Base-by-base conservation (phyloP, 2,329 filamentous ascomycete genomes). In the Ceratocystis smalleyi region DNA sequence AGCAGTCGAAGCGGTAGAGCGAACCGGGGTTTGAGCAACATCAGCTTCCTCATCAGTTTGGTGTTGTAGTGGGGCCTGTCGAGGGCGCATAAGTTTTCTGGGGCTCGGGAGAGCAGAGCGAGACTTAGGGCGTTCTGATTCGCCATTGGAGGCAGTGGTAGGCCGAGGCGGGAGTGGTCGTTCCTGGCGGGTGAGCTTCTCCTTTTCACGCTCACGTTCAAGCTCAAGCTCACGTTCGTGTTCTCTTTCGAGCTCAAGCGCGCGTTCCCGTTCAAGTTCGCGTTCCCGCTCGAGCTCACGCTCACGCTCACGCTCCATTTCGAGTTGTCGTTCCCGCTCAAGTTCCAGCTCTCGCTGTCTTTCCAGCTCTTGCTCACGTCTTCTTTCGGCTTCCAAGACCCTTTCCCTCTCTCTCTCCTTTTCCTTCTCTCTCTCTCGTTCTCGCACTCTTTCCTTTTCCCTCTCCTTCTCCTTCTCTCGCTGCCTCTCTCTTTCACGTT, bases 11-110 rank as follows among this genome's bases (percentile, higher is more conserved):
- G 63, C 57, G 1, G 43, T 59, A 5, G 63, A 59, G 24, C 59
- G 63, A 12, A n/a, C 61, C 17, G 61, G 62, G 6, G 77, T 80
- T 66, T 85, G 83, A 3, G 72, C 68, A 79, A 85, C 84, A 4
- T 84, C 82, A 3, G 77, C 69, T 68, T 84, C 81, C 8, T 73
- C 71, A 5, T 76, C 76, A 65, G 77, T 77, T 1, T 62, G 68
- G 27, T 74, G 73, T 1, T 69, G 68, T 67, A 77, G 77, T 5
- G 24, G 43, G 0, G 70, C 72, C 69, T 79, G 83, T 54, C 78
- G 78, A 1, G 83, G 82, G 68, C 81, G 65, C 62, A 64, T 61
- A 10, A 60, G 24, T 24, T 66, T 66, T 62, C 60, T 64, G 6
- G 65, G 65, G 57, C 65, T 66, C 22, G 57, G n/a, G 17, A 66